Conservation (phyloP, 257 asterid genomes). For the Perilla frutescens region DNA sequence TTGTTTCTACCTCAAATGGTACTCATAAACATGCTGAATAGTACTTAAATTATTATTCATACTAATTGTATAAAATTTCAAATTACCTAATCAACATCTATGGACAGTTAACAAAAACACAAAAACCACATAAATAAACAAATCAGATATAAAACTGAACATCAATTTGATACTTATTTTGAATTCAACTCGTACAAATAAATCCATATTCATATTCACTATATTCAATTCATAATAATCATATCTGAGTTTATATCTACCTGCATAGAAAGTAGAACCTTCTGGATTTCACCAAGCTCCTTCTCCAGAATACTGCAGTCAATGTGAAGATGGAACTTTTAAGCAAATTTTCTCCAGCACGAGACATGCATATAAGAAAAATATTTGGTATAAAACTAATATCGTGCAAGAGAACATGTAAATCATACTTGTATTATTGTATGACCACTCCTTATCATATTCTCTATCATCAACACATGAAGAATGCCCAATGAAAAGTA, state of each 20-base stretch:
- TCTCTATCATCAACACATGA: background rate
- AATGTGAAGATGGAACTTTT: background rate
- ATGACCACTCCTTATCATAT: background rate
- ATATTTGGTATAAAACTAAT: background rate
- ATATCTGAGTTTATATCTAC: constrained; percentile 42
- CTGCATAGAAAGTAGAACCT: constrained; percentile 94
- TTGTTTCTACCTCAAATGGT: too few relatives aligned
- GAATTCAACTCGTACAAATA: too few relatives aligned
- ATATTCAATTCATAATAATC: background rate
- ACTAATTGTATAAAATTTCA: too few relatives aligned
- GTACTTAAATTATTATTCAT: too few relatives aligned
- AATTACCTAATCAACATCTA: too few relatives aligned
- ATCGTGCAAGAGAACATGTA: background rate
- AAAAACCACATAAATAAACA: too few relatives aligned
- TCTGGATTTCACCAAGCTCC: constrained; percentile 92
- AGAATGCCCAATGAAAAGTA: background rate
- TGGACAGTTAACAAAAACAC: too few relatives aligned
- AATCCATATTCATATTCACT: too few relatives aligned
- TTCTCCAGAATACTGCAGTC: constrained; percentile 38
- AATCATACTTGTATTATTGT: background rate
- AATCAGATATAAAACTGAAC: too few relatives aligned
- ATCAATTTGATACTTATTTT: too few relatives aligned
- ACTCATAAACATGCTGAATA: too few relatives aligned
- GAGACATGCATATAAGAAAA: background rate
- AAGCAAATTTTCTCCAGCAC: background rate